phyloP scores from a whole-genome alignment of 352 stramenopile genomes.

The Phytophthora sp. region DNA sequence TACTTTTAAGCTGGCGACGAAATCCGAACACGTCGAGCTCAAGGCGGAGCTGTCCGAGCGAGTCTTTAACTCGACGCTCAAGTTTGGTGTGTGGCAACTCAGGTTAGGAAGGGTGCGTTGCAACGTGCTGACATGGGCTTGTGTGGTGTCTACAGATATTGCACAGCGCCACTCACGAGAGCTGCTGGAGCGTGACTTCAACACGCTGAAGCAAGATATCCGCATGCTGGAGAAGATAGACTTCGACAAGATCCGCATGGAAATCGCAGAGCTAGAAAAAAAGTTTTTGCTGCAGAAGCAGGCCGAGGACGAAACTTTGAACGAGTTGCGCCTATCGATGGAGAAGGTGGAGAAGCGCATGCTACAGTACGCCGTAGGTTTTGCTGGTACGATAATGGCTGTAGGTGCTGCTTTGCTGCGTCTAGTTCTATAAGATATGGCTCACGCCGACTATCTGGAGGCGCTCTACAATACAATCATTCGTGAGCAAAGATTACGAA shows the following conservation, averaged over 20 bases:
- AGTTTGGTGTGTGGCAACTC: conserved; percentile 68
- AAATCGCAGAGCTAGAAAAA: conserved; percentile 88
- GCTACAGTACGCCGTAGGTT: conserved; percentile 88
- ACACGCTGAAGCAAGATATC: conserved; percentile 91
- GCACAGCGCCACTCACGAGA: conserved; percentile 89
- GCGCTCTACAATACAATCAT: no score
- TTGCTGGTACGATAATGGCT: conserved; percentile 88
- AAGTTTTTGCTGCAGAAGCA: conserved; percentile 92
- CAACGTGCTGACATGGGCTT: background rate
- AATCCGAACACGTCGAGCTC: conserved; percentile 87
- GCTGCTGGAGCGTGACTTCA: conserved; percentile 89
- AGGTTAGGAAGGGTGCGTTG: background rate
- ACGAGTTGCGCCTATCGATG: conserved; percentile 87
- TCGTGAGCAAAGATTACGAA: conserved; percentile 28
- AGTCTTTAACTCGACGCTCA: conserved; percentile 90
- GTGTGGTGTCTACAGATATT: conserved; percentile 57
- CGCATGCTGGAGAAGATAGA: conserved; percentile 92
- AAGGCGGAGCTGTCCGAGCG: conserved; percentile 87
- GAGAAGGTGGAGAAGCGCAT: conserved; percentile 91
- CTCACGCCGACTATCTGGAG: background rate
- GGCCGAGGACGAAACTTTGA: conserved; percentile 86
- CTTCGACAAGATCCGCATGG: conserved; percentile 89
- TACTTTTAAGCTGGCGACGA: conserved; percentile 72
- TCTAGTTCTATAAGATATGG: conserved; percentile 63
- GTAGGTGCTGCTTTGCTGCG: conserved; percentile 79